Base-by-base conservation (phyloP, 176 grass and related monocot species). In the Themeda triandra region DNA sequence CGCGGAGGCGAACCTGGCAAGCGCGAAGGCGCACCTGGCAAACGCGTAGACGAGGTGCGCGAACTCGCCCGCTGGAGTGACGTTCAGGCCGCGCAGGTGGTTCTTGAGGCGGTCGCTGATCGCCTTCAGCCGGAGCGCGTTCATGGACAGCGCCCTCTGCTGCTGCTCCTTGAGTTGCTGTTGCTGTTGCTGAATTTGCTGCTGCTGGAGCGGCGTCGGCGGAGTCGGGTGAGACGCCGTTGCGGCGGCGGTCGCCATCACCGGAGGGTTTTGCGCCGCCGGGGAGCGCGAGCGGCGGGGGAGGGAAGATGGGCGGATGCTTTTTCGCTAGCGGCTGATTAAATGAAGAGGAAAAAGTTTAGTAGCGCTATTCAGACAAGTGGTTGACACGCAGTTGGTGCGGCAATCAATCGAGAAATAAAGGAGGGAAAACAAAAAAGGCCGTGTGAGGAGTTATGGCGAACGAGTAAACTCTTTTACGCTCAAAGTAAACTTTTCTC, bases 11-110 rank as follows among this genome's bases (percentile, higher is more conserved):
- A 2, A 35, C 33, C 33, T 35, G 33, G 33, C 33, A 35, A 35
- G n/a, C n/a, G n/a, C n/a, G n/a, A n/a, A 19, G 17, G 86, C 35
- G 32, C 9, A 90, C 88, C 88, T 86, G 79, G 88, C 84, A 44
- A 78, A 73, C 29, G 79, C 79, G 75, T 86, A 83, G 74, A 83
- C 9, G 66, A 90, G 84, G 79, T 86, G 79, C 12, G 84, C n/a
- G 58, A 90, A 15, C 54, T 86, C 74, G 73, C 6, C 0, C 35
- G 68, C 3, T 15, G 67, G 28, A 73, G 78, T 36, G 29, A 18
- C 3, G 13, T 0, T 3, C 9, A 21, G 2, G 80, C 84, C 88
- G 67, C 17, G 46, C 46, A 90, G 66, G 46, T 90, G 75, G 29
- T 0, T 4, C 59, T 8, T 66, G 73, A 90, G 33, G 13, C 88